Base-by-base conservation (phyloP, 257 asterid genomes). In the Verbascum thapsus region DNA sequence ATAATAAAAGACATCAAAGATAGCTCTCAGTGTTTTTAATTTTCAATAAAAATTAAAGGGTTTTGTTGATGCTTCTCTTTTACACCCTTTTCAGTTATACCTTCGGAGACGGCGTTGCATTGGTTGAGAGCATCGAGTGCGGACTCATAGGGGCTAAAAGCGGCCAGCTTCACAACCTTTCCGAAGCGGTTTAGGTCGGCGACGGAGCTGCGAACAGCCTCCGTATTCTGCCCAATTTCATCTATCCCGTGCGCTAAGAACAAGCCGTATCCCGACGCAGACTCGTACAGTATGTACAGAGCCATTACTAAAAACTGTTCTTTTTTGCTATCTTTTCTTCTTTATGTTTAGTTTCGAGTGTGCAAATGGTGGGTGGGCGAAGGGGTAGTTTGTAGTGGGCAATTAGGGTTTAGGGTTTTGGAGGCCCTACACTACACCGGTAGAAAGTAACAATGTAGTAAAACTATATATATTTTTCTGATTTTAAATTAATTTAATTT, bases 111-210 rank as follows among this genome's bases (percentile, higher is more conserved):
- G 34, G 97, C 83, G 67, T 85, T 92, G 82, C 94, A 83, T 64
- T 92, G 98, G 61, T 80, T 87, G 65, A 92, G 94, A 20, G 98
- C 98, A 47, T 92, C 98, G 3, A 83, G 94, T 6, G 98, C 98
- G 3, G 98, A 92, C 44, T 79, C 88, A 45, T 43, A 92, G 10
- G 97, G 97, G 61, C 73, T 81, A 67, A 92, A 92, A 19, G 85
- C 94, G 39, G 67, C 79, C 43, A 92, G 83, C 77, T 83, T 72
- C 5, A 87, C 95, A 6, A 85, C 96, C 76, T 89, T 92, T 0
- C 94, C 96, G 60, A 92, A 89, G 32, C 99, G 85, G 57, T 76
- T 80, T 10, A 88, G 76, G 72, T 92, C 99, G 6, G 72, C 4
- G 12, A 92, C 81, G 22, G 99, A 92, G 73, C 61, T 79, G 67